A percentile compares a stretch with the other conserved stretches of the same genome.
These are phyloP conservation scores for Sphaerulina populicola DNA, from an alignment of 2,329 filamentous ascomycete species.

Conservation along the genomic window DNA sequence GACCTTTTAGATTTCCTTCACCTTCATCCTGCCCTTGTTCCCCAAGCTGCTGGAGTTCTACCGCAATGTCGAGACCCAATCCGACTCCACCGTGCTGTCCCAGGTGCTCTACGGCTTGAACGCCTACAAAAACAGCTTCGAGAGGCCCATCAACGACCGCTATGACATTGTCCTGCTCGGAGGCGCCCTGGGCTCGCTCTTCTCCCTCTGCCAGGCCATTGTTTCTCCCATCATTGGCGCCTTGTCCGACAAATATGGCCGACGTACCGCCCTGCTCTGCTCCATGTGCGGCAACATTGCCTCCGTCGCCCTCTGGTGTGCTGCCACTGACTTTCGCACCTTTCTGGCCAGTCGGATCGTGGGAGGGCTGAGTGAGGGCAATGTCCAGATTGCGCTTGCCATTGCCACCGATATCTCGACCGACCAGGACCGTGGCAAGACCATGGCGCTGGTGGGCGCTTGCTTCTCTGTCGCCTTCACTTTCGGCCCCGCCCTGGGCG, in stretches of 20 bases:
- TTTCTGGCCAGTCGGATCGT: slow-evolving; percentile 90
- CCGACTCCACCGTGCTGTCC: slow-evolving; percentile 60
- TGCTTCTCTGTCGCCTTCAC: slow-evolving; percentile 98
- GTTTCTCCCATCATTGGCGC: slow-evolving; percentile 85
- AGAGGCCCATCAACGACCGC: slow-evolving; percentile 83
- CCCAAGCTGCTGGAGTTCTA: slow-evolving; percentile 95
- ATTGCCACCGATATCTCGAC: slow-evolving; percentile 96
- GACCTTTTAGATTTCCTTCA: slow-evolving; percentile 77
- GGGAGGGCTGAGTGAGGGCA: slow-evolving; percentile 89
- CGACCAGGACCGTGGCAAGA: slow-evolving; percentile 71
- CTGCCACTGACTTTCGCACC: slow-evolving; percentile 86
- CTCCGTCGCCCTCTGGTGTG: slow-evolving; percentile 88
- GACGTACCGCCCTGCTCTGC: slow-evolving; percentile 75
- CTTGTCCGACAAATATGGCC: slow-evolving; percentile 80
- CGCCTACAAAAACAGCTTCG: slow-evolving; percentile 87
- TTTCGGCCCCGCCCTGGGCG: slow-evolving; percentile 85
- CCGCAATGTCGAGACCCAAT: slow-evolving; percentile 64
- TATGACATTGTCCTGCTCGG: slow-evolving; percentile 96
- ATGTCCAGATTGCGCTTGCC: slow-evolving; percentile 89
- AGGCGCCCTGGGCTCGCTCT: slow-evolving; percentile 85
- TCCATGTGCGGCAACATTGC: slow-evolving; percentile 91
- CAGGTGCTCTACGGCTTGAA: slow-evolving; percentile 76
- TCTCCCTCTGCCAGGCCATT: slow-evolving; percentile 84
- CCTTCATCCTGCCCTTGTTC: slow-evolving; percentile 94
- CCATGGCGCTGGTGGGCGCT: slow-evolving; percentile 91